A percentile compares a stretch with the other conserved stretches of the same genome.
phyloP scores from a whole-genome alignment of 2,329 filamentous ascomycete species.

The Exutisphaerella laricina region DNA sequence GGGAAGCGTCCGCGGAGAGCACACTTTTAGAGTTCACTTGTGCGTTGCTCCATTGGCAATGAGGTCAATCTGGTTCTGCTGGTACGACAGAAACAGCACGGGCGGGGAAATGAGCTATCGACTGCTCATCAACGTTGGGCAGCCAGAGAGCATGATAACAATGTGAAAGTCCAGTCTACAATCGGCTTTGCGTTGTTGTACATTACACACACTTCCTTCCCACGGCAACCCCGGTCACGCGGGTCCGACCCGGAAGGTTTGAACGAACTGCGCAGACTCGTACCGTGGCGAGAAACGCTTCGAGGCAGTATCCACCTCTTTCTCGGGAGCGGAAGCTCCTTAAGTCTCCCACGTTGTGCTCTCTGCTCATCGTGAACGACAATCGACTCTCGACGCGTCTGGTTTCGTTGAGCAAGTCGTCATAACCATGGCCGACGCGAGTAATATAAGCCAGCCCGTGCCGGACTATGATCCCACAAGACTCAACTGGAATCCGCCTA shows the following conservation, averaged over 20 bases:
- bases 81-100: not conserved
- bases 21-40: too few relatives aligned
- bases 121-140: not conserved
- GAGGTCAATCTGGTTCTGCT: too few relatives aligned
- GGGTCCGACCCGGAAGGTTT: not conserved
- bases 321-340: conserved; percentile 1
- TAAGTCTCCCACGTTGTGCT: not conserved
- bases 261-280: not conserved
- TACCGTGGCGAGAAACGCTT: not conserved
- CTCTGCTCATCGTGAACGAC: conserved; percentile 3
- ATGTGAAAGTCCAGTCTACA: not conserved
- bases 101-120: not conserved
- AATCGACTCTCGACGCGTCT: conserved; percentile 1
- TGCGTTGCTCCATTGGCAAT: too few relatives aligned
- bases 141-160: not conserved
- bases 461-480: conserved; percentile 16
- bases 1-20: too few relatives aligned
- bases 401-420: not conserved
- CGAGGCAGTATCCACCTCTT: not conserved
- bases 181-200: not conserved
- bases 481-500: conserved; percentile 11
- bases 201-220: too few relatives aligned
- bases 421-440: conserved; percentile 5
- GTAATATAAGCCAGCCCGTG: conserved; percentile 5
- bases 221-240: not conserved